Conservation (phyloP, 805 yeast genomes). For the Saturnispora mendoncae region DNA sequence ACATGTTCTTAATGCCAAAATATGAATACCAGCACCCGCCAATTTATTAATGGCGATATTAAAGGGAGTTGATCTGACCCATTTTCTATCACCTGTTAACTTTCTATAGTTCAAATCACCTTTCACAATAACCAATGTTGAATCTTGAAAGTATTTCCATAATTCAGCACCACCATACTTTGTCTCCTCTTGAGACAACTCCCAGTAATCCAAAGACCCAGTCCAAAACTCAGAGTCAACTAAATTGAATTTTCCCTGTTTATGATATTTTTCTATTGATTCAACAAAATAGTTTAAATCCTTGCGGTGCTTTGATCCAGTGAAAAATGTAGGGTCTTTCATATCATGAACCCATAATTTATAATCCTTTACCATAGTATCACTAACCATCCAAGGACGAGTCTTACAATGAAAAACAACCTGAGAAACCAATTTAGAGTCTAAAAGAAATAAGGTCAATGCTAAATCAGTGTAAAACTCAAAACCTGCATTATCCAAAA, state of each 20-base stretch:
- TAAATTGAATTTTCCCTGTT: conserved; percentile 40
- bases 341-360: conserved; percentile 49
- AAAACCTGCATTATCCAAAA: conserved; percentile 90
- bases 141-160: conserved; percentile 50
- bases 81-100: conserved; percentile 79
- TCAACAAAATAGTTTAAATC: conserved; percentile 43
- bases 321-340: conserved; percentile 43
- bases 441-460: conserved; percentile 57
- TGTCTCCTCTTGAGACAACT: conserved; percentile 42
- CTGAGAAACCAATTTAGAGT: conserved; percentile 51
- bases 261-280: conserved; percentile 35
- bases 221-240: conserved; percentile 83
- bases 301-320: conserved; percentile 30
- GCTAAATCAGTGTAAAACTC: conserved; percentile 85
- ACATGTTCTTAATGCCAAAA: conserved; percentile 80
- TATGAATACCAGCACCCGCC: conserved; percentile 50
- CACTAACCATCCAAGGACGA: conserved; percentile 97
- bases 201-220: conserved; percentile 64
- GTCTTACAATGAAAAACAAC: conserved; percentile 81
- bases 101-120: conserved; percentile 97
- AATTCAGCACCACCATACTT: conserved; percentile 52
- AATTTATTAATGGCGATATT: conserved; percentile 58
- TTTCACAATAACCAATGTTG: conserved; percentile 73
- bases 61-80: conserved; percentile 82
- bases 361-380: conserved; percentile 81